These are phyloP conservation scores for Penicillium sp. DNA, from an alignment of 2,329 filamentous ascomycete genomes.

Conservation along the genomic window DNA sequence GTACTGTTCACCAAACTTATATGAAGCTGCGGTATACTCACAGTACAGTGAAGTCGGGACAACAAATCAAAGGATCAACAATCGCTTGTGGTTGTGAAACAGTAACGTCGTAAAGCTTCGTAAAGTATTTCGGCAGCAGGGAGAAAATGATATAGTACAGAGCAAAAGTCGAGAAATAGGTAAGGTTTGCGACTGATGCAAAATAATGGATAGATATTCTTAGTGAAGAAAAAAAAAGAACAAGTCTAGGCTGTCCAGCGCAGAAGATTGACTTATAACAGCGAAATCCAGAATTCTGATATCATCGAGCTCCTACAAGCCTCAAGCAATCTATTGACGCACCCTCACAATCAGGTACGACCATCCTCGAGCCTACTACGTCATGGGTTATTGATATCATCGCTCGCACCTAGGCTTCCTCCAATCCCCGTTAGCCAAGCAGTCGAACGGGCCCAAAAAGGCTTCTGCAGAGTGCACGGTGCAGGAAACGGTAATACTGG, in stretches of 20 bases:
- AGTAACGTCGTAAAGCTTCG: conserved; percentile 21
- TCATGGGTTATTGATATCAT: conserved; percentile 31
- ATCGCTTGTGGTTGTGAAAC: background rate
- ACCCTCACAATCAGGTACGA: conserved; percentile 14
- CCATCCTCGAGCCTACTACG: conserved; percentile 21
- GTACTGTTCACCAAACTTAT: background rate
- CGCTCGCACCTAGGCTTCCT: background rate
- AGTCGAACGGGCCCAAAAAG: conserved; percentile 18
- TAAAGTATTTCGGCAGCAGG: background rate
- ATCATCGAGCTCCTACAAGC: conserved; percentile 14
- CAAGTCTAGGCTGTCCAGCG: conserved; percentile 5
- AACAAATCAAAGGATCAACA: background rate
- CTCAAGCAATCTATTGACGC: conserved; percentile 16
- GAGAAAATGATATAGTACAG: conserved; percentile 13
- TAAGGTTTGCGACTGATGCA: conserved; percentile 14
- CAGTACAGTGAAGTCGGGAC: background rate
- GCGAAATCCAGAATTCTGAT: conserved; percentile 19
- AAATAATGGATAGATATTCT: conserved; percentile 5
- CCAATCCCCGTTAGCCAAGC: conserved; percentile 13
- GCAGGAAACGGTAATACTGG: conserved; percentile 7
- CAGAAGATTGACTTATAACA: background rate
- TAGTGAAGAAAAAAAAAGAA: background rate
- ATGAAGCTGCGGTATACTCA: background rate
- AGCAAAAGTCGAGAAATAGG: conserved; percentile 1
- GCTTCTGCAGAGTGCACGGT: conserved; percentile 23